Evolutionary conservation across 306 rosid genomes (phyloP).

Genomic region (Trifolium fragiferum): DNA sequence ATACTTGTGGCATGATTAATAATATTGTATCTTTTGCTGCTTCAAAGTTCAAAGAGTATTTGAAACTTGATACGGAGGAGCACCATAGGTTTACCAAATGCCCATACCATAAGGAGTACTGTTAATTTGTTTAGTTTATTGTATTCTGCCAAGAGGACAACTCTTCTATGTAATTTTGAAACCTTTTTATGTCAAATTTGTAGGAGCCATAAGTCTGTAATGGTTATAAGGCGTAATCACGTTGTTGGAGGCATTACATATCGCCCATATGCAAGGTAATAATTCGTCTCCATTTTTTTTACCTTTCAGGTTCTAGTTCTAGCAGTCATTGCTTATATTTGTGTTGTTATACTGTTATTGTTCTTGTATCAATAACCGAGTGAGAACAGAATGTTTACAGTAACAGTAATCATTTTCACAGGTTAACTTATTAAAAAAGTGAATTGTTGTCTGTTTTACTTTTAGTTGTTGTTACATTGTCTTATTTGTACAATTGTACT

Average conservation of each 20-base stretch:
- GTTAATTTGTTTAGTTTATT: not conserved
- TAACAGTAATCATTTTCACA: conserved; percentile 5
- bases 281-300: conserved; percentile 21
- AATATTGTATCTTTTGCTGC: conserved; percentile 1
- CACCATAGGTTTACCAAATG: not conserved
- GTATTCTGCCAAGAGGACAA: not conserved
- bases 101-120: not conserved
- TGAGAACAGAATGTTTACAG: conserved; percentile 25
- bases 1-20: conserved; percentile 11
- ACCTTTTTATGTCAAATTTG: conserved; percentile 42
- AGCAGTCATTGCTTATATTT: not conserved
- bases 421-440: not conserved
- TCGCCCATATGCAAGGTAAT: conserved; percentile 90
- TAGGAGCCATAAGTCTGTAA: conserved; percentile 96
- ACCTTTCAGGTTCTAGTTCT: conserved; percentile 6
- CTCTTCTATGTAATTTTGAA: not conserved
- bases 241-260: conserved; percentile 98
- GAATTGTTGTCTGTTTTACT: conserved; percentile 23
- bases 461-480: conserved; percentile 9
- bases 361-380: conserved; percentile 11
- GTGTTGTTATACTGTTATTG: conserved; percentile 12
- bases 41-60: conserved; percentile 30
- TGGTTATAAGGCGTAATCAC: conserved; percentile 82
- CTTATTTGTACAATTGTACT: conserved; percentile 14
- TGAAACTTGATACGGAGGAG: conserved; percentile 11